These are phyloP conservation scores for Uncinocarpus reesii DNA, from an alignment of 2,329 filamentous ascomycete genomes.

Conservation along the genomic window DNA sequence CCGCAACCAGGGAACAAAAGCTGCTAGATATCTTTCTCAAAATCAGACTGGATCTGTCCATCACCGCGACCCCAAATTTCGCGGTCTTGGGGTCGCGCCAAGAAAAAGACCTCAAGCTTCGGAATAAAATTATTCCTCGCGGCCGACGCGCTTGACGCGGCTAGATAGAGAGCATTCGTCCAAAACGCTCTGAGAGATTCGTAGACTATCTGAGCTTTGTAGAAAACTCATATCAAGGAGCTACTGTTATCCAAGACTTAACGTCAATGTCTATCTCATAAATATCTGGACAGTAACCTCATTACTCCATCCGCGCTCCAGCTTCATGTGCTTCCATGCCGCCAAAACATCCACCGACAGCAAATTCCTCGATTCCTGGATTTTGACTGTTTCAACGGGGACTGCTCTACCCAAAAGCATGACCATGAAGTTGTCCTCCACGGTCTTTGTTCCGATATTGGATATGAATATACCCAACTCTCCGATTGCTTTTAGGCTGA, in stretches of 20 bases:
- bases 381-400: conserved; percentile 51
- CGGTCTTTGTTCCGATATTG: conserved; percentile 49
- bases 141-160: too few relatives aligned
- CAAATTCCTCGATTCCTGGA: conserved; percentile 38
- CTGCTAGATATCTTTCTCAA: too few relatives aligned
- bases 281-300: conserved; percentile 62
- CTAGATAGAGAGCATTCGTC: background rate
- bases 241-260: background rate
- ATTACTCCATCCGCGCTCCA: conserved; percentile 67
- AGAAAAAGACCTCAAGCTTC: background rate
- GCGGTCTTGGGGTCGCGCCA: too few relatives aligned
- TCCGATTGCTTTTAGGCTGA: conserved; percentile 70
- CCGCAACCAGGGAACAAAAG: too few relatives aligned
- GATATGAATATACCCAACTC: conserved; percentile 64
- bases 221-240: background rate
- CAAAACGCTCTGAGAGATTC: too few relatives aligned
- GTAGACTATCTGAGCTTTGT: background rate
- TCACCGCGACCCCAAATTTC: too few relatives aligned
- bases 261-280: conserved; percentile 23
- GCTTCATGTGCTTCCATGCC: conserved; percentile 66
- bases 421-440: conserved; percentile 60
- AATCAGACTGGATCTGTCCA: too few relatives aligned
- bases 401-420: conserved; percentile 63
- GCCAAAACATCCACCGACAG: conserved; percentile 65
- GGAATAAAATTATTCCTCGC: background rate